phyloP scores from a whole-genome alignment of 176 grass and related monocot species.

The Urochloa ruziziensis region DNA sequence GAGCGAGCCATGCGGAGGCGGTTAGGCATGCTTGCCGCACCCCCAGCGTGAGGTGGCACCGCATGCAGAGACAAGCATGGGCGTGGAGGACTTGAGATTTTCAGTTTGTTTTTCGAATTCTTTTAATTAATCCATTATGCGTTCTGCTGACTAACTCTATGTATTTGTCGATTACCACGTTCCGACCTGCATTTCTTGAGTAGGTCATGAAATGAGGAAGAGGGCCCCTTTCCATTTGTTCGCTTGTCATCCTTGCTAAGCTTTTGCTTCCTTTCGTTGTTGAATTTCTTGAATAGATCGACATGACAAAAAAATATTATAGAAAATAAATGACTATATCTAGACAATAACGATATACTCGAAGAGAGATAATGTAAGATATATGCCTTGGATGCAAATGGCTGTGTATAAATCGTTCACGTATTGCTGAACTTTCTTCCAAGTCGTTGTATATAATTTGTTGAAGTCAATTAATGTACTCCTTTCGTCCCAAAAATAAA shows the following conservation, averaged over 20 bases:
- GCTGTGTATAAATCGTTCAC: too few species aligned
- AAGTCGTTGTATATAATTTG: too few species aligned
- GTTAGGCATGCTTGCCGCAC: background rate
- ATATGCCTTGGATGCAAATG: too few species aligned
- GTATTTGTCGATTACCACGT: background rate
- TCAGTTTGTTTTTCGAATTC: background rate
- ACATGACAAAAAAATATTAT: too few species aligned
- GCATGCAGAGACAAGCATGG: slow-evolving; percentile 5
- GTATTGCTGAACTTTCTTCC: too few species aligned
- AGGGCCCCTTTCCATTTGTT: background rate
- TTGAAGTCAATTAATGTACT: too few species aligned
- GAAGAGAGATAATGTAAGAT: too few species aligned
- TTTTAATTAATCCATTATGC: background rate
- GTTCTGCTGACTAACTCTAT: background rate
- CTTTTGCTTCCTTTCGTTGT: background rate
- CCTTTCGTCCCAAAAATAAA: too few species aligned
- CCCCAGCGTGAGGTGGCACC: background rate
- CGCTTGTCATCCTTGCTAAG: background rate
- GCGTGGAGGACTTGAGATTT: slow-evolving; percentile 6
- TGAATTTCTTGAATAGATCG: too few species aligned
- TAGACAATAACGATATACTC: too few species aligned
- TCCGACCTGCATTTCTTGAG: background rate
- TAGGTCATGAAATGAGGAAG: slow-evolving; percentile 25
- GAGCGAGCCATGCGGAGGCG: background rate
- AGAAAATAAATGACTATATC: too few species aligned